Evolutionary conservation across 306 rosid genomes (phyloP).

Genomic region (Cicer bijugum): DNA sequence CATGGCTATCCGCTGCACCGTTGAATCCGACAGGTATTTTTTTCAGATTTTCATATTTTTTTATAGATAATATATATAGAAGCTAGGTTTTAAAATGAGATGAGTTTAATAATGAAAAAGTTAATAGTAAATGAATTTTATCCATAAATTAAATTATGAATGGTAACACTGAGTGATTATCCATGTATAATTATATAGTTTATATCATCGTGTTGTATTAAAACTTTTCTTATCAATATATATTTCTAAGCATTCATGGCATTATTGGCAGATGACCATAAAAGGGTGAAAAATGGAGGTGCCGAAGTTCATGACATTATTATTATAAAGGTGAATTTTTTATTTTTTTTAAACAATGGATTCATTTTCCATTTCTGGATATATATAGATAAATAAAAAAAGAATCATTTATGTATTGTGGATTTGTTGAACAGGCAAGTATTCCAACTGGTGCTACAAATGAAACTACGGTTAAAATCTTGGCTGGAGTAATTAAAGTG

Average conservation of each 20-base stretch:
- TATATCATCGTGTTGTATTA: no score
- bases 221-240: no score
- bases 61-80: no score
- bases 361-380: background rate
- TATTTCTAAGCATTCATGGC: no score
- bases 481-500: constrained; percentile 1
- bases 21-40: constrained; percentile 47
- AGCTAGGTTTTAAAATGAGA: no score
- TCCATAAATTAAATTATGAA: no score
- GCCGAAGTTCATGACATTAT: background rate
- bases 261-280: background rate
- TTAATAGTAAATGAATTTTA: no score
- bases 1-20: constrained; percentile 48
- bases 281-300: constrained; percentile 38
- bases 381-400: background rate
- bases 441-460: constrained; percentile 9
- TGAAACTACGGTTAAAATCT: constrained; percentile 24
- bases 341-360: background rate
- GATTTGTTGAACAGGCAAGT: constrained; percentile 38
- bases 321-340: no score
- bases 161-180: no score
- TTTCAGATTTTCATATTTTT: background rate
- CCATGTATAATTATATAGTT: no score
- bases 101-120: no score
- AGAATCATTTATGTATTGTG: background rate